Percentiles rank a stretch among this genome's conserved stretches.
phyloP scores from a whole-genome alignment of 495 filamentous ascomycete species.

The Talaromyces liani region DNA sequence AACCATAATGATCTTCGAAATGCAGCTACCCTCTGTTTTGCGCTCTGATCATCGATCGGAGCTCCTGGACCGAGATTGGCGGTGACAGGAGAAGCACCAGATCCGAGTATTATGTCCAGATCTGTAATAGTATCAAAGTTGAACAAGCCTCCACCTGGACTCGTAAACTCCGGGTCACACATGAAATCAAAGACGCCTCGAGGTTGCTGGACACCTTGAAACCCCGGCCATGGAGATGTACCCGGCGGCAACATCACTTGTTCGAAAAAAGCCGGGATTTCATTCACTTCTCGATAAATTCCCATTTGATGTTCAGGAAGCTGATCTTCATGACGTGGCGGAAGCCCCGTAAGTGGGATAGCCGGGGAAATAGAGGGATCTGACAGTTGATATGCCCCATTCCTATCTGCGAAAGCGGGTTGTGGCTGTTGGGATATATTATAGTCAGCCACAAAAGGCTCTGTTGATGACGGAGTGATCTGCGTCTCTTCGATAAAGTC shows the following conservation, averaged over 20 bases:
- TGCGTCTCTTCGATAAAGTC: neutral
- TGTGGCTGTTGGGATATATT: neutral
- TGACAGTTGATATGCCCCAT: neutral
- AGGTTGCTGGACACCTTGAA: slow-evolving; percentile 16
- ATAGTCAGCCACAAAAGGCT: neutral
- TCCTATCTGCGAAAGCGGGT: neutral
- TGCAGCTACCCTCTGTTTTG: slow-evolving; percentile 16
- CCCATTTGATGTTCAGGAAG: slow-evolving; percentile 12
- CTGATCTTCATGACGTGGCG: neutral
- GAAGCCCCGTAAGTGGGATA: slow-evolving; percentile 8
- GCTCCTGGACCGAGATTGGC: neutral
- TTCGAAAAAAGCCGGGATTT: slow-evolving; percentile 22
- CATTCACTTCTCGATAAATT: slow-evolving; percentile 12
- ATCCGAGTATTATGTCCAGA: slow-evolving; percentile 12
- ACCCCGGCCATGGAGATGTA: neutral
- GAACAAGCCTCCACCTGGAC: slow-evolving; percentile 16
- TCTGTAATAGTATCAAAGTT: slow-evolving; percentile 16
- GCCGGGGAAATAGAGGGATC: neutral
- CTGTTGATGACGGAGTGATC: neutral
- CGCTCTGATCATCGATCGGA: slow-evolving; percentile 12
- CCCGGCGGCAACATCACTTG: slow-evolving; percentile 17
- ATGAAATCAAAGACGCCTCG: slow-evolving; percentile 22
- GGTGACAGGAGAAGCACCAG: neutral
- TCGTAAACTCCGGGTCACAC: slow-evolving; percentile 16
- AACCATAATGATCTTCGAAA: slow-evolving; percentile 22